Conservation (phyloP, 2,329 filamentous ascomycete species). For the Cryphonectria radicalis region DNA sequence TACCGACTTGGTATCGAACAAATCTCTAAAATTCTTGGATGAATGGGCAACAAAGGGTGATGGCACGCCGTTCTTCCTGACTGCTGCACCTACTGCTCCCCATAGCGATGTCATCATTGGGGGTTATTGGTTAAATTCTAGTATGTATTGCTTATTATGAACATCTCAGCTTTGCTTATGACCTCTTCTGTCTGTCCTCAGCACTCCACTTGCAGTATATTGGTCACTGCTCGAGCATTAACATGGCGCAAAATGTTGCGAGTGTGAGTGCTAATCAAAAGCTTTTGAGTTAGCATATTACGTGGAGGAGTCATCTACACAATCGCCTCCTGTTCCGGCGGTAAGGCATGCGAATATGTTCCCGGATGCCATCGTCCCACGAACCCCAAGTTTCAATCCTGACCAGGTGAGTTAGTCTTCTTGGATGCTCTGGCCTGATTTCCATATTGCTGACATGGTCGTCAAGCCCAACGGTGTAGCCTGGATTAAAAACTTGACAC, state of each 20-base stretch:
- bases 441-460: background rate
- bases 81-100: constrained; percentile 67
- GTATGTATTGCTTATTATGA: background rate
- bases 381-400: constrained; percentile 69
- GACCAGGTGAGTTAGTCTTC: constrained; percentile 48
- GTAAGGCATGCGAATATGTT: constrained; percentile 67
- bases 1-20: constrained; percentile 3
- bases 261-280: constrained; percentile 32
- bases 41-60: constrained; percentile 8
- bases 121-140: constrained; percentile 42
- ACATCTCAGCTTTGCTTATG: background rate
- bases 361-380: constrained; percentile 59
- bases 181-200: background rate
- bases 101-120: constrained; percentile 50
- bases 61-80: constrained; percentile 65
- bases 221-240: background rate
- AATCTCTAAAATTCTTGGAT: constrained; percentile 6
- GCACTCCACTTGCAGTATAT: background rate
- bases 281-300: background rate
- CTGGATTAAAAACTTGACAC: background rate
- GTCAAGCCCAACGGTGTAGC: constrained; percentile 4
- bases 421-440: background rate
- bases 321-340: constrained; percentile 57
- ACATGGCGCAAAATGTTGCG: background rate
- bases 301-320: constrained; percentile 32